These are phyloP conservation scores for Aspergillus persii DNA, from an alignment of 2,329 filamentous ascomycete genomes.

Conservation along the genomic window DNA sequence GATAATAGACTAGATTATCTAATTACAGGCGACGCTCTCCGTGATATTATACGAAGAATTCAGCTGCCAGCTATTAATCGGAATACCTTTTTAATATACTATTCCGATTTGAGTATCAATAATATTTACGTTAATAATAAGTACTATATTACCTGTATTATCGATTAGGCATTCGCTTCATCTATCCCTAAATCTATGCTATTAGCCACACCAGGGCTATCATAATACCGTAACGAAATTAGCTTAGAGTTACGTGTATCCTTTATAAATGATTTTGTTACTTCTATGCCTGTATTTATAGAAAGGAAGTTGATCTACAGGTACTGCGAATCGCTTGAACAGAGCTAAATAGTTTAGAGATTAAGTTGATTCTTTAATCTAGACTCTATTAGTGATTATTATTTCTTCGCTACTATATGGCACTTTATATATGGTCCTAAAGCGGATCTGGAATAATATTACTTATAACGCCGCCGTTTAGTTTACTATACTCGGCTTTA, in stretches of 20 bases:
- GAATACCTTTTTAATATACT: conserved; percentile 18
- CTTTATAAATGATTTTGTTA: conserved; percentile 11
- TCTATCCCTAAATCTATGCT: conserved; percentile 20
- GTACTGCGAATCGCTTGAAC: conserved; percentile 15
- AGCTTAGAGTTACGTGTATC: conserved; percentile 2
- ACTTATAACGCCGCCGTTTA: conserved; percentile 8
- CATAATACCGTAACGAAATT: conserved; percentile 21
- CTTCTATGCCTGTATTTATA: not conserved
- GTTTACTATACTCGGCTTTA: conserved; percentile 15
- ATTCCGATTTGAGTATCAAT: conserved; percentile 39
- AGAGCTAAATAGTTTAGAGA: conserved; percentile 11
- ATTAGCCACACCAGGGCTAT: conserved; percentile 20
- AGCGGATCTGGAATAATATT: conserved; percentile 7
- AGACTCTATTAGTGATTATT: conserved; percentile 18
- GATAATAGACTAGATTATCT: conserved; percentile 28
- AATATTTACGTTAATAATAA: conserved; percentile 39
- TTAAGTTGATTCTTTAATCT: conserved; percentile 21
- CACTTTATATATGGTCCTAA: not conserved
- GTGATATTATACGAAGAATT: conserved; percentile 13
- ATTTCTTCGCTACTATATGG: conserved; percentile 19
- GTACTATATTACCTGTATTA: conserved; percentile 33
- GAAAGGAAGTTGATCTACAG: conserved; percentile 5
- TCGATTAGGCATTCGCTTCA: conserved; percentile 29
- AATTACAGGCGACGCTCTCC: conserved; percentile 18
- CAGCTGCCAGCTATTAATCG: not conserved